Evolutionary conservation across 768 basidiomycete genomes (phyloP).

Genomic region (Leccinellum luteum): DNA sequence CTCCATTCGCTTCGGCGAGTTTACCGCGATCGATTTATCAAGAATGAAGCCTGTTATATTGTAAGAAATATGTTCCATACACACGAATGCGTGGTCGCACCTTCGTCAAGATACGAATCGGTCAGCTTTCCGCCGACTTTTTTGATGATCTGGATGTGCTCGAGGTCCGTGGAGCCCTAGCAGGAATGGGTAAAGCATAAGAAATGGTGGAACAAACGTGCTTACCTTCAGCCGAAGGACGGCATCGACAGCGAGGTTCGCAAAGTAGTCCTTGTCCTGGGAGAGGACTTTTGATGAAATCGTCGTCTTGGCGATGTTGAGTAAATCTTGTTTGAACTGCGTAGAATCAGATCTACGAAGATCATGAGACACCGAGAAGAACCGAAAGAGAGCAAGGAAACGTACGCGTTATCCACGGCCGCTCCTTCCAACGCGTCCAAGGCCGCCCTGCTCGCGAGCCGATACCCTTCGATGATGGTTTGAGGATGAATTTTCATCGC

Average conservation of each 20-base stretch:
- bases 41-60: conserved; percentile 81
- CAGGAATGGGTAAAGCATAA: conserved; percentile 1
- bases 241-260: conserved; percentile 96
- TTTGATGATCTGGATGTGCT: conserved; percentile 99
- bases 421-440: conserved; percentile 79
- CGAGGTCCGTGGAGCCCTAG: conserved; percentile 94
- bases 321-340: conserved; percentile 83
- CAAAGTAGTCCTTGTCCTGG: conserved; percentile 97
- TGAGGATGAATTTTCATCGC: conserved; percentile 94
- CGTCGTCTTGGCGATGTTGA: conserved; percentile 97
- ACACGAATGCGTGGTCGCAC: conserved; percentile 34
- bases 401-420: conserved; percentile 82
- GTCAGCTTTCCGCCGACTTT: conserved; percentile 99
- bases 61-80: background rate
- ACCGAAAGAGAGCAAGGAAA: conserved; percentile 8
- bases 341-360: conserved; percentile 59
- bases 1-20: conserved; percentile 92
- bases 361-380: background rate
- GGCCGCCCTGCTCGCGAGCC: conserved; percentile 85
- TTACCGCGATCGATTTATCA: conserved; percentile 91
- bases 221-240: conserved; percentile 84
- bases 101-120: conserved; percentile 97
- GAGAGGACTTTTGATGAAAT: conserved; percentile 93
- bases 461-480: conserved; percentile 95
- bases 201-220: background rate